A percentile compares a stretch with the other conserved stretches of the same genome.
Evolutionary conservation across 495 filamentous ascomycete species (phyloP).

Genomic region (Annulohypoxylon moriforme): DNA sequence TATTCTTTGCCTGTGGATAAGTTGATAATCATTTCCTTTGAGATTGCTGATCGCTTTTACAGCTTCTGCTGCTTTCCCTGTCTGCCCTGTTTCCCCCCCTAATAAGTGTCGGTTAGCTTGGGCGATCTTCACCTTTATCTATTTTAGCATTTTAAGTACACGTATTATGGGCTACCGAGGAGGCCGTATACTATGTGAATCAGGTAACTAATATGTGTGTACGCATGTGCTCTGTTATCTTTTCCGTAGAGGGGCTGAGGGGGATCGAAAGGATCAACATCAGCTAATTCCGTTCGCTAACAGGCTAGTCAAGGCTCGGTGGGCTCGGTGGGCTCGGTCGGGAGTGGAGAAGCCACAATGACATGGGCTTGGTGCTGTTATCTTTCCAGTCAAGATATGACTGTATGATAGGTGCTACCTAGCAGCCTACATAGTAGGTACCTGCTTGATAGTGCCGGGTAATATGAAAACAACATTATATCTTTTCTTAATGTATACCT

Average conservation of each 20-base stretch:
- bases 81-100: no score
- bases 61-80: not conserved
- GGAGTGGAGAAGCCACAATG: not conserved
- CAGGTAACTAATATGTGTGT: slow-evolving; percentile 4
- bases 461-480: not conserved
- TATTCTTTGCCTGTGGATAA: not conserved
- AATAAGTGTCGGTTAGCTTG: not conserved
- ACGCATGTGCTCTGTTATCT: slow-evolving; percentile 13
- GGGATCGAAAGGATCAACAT: slow-evolving; percentile 24
- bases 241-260: not conserved
- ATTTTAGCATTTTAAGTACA: not conserved
- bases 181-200: slow-evolving; percentile 7
- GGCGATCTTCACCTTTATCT: not conserved
- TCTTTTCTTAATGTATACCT: no score
- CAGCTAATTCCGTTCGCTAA: not conserved
- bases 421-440: not conserved
- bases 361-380: slow-evolving; percentile 8
- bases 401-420: no score
- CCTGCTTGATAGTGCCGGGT: not conserved
- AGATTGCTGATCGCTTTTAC: not conserved
- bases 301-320: slow-evolving; percentile 9
- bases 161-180: not conserved
- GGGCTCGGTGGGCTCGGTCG: no score
- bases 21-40: slow-evolving; percentile 6
- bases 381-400: slow-evolving; percentile 2